A percentile compares a stretch with the other conserved stretches of the same genome.
Conservation (phyloP, 345 rosid genomes). For the Hevea brasiliensis region DNA sequence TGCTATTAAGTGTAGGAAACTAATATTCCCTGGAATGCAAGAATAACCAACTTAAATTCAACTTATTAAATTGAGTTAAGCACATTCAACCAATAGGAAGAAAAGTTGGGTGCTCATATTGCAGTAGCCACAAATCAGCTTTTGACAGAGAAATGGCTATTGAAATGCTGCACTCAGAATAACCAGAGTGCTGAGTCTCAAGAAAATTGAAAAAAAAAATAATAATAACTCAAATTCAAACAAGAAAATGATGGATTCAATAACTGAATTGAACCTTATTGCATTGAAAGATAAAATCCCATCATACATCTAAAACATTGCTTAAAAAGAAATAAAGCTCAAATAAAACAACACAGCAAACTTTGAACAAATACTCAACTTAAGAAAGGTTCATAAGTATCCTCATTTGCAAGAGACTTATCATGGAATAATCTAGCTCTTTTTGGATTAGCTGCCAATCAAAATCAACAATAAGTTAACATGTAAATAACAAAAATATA, state of each 20-base stretch:
- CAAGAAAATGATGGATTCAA: background rate
- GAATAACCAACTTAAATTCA: background rate
- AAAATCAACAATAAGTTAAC: slow-evolving; percentile 32
- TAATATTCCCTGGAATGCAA: background rate
- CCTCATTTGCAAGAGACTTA: slow-evolving; percentile 67
- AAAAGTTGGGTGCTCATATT: background rate
- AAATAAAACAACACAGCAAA: background rate
- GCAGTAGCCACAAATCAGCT: background rate
- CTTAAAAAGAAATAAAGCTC: background rate
- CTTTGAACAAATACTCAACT: slow-evolving; percentile 52
- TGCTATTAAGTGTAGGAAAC: background rate
- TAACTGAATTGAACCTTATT: background rate
- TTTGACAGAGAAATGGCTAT: background rate
- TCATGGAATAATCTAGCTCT: slow-evolving; percentile 93
- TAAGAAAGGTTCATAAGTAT: slow-evolving; percentile 90
- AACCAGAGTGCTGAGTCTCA: background rate
- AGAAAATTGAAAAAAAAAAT: background rate
- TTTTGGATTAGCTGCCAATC: slow-evolving; percentile 72
- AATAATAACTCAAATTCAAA: background rate
- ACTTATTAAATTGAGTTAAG: background rate
- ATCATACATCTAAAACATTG: background rate
- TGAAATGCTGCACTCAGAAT: background rate
- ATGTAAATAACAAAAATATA: background rate
- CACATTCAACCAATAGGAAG: background rate
- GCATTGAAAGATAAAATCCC: too few species aligned